Evolutionary conservation across 148 eudicot species (phyloP), one percentile per base, ranked within the genome.

Genomic region (Chenopodium album): DNA sequence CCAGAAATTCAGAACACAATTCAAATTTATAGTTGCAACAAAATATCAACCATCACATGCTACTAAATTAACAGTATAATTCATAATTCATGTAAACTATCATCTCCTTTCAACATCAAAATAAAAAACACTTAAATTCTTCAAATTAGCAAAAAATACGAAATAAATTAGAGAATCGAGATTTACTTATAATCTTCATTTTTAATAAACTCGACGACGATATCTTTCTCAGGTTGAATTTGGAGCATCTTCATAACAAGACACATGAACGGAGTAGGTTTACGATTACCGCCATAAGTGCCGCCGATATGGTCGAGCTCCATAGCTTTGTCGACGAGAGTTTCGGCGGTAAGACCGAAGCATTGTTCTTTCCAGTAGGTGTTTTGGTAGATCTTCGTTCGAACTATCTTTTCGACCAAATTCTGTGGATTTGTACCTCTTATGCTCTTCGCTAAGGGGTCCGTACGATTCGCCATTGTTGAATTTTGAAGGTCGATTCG

Each of bases 301-400:
- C 98, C 99, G 29, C 98, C 99, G 71, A 96, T 86, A 78, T 94
- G 98, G 87, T 96, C 97, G 73, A 94, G 90, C 89, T 94, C 99
- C 99, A 96, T 96, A 44, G 99, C 99, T 88, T 96, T 96, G 82
- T 94, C 99, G 54, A 96, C 99, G 8, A 96, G 92, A 37, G 99
- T 96, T 89, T 96, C 99, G 22, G 99, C 99, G 3, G 99, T 96
- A 3, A 96, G 89, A 12, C 99, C 99, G 81, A 96, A 96, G 76
- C 98, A 96, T 79, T 96, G 99, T 82, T 96, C 99, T 88, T 96
- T 94, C 98, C 98, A 94, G 78, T 89, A 96, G 1, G 93, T 91
- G 80, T 94, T 82, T 79, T 91, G 94, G 86, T 94, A 91, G 47
- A 96, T 93, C 84, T 96, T 96, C 13, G 95, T 82, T 50, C 99